phyloP scores from a whole-genome alignment of 139 green algal genomes.

The Nannochloris sp. region DNA sequence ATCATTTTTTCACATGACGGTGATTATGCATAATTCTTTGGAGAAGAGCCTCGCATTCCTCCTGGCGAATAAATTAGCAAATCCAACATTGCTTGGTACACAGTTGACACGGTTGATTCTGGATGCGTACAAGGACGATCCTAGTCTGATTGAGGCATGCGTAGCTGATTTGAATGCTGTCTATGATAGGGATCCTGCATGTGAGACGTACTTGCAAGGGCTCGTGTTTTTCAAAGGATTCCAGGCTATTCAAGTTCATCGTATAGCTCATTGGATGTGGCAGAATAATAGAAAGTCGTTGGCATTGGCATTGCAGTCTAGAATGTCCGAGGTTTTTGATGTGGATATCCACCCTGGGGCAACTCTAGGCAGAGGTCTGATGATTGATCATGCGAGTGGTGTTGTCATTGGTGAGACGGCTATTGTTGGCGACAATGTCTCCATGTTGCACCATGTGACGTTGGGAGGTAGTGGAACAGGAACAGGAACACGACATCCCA shows the following conservation, averaged over 20 bases:
- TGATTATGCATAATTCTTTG: constrained; percentile 82
- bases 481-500: constrained; percentile 55
- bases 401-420: constrained; percentile 93
- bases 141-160: constrained; percentile 49
- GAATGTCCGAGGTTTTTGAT: constrained; percentile 67
- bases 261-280: constrained; percentile 87
- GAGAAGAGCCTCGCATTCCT: constrained; percentile 79
- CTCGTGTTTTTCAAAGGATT: constrained; percentile 94
- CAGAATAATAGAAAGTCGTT: constrained; percentile 56
- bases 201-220: constrained; percentile 68
- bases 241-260: constrained; percentile 88
- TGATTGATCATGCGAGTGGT: constrained; percentile 85
- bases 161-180: constrained; percentile 74
- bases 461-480: constrained; percentile 79
- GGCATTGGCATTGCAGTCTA: constrained; percentile 67
- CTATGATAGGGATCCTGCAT: constrained; percentile 81
- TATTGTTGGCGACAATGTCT: constrained; percentile 86
- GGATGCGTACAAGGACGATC: constrained; percentile 45
- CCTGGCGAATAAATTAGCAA: constrained; percentile 89
- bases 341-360: constrained; percentile 95
- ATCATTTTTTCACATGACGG: constrained; percentile 86
- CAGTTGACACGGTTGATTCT: constrained; percentile 87
- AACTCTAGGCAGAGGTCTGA: constrained; percentile 77
- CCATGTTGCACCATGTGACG: constrained; percentile 91
- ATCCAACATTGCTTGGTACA: constrained; percentile 77